phyloP scores from a whole-genome alignment of 2,329 filamentous ascomycete species.

The Exophiala sideris region DNA sequence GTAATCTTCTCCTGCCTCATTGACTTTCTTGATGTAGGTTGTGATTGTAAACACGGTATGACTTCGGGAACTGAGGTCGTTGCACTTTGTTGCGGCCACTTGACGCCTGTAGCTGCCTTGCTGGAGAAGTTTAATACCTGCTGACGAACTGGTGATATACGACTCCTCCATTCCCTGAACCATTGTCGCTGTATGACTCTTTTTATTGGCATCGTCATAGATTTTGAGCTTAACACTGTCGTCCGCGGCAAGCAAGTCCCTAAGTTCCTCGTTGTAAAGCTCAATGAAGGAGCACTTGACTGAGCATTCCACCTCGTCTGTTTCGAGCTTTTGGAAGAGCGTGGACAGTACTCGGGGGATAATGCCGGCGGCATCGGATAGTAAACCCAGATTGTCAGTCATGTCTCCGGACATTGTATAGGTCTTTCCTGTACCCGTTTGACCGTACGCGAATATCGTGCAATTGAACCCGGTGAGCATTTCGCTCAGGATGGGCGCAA shows the following conservation, averaged over 20 bases:
- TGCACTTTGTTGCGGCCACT: slow-evolving; percentile 99
- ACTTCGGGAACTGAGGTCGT: slow-evolving; percentile 93
- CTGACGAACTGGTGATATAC: slow-evolving; percentile 78
- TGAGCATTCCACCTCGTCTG: slow-evolving; percentile 74
- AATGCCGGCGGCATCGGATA: slow-evolving; percentile 90
- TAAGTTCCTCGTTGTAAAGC: slow-evolving; percentile 94
- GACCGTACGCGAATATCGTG: slow-evolving; percentile 97
- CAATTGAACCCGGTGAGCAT: slow-evolving; percentile 95
- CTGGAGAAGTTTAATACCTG: slow-evolving; percentile 85
- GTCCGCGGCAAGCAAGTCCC: slow-evolving; percentile 79
- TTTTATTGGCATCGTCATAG: slow-evolving; percentile 83
- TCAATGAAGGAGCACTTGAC: slow-evolving; percentile 99
- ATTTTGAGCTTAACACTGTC: slow-evolving; percentile 88
- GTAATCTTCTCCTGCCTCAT: slow-evolving; percentile 82
- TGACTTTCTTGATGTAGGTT: slow-evolving; percentile 77
- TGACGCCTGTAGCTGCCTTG: slow-evolving; percentile 89
- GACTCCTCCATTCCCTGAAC: slow-evolving; percentile 98
- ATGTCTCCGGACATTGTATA: slow-evolving; percentile 99
- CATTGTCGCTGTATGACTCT: slow-evolving; percentile 77
- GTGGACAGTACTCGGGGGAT: slow-evolving; percentile 87
- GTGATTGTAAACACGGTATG: slow-evolving; percentile 98
- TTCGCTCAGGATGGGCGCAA: slow-evolving; percentile 90
- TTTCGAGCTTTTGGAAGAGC: slow-evolving; percentile 79
- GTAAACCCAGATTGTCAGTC: slow-evolving; percentile 75
- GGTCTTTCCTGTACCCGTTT: slow-evolving; percentile 96